Base-by-base conservation (phyloP, 164 flowering plant species). In the Vitis cinerea region DNA sequence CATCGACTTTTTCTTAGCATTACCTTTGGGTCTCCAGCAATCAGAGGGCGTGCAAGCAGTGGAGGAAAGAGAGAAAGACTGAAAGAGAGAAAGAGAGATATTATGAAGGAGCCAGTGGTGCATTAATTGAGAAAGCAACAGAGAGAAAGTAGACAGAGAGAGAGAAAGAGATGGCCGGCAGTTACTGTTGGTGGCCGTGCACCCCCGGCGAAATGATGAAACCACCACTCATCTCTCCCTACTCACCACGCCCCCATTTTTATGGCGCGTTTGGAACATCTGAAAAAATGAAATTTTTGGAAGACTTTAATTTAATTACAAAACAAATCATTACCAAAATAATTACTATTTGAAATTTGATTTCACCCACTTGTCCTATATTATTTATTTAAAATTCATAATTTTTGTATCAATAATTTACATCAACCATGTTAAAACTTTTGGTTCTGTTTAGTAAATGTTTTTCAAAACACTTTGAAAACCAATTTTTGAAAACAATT, bases 81-180 rank as follows among this genome's bases (percentile, higher is more conserved):
- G 29, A 56, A 31, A 31, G 27, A 9, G 54, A 0, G 3, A 52
- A n/a, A 17, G 60, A 11, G 48, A 16, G 68, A 50, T 16, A 23
- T 23, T 23, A 23, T 23, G 27, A 23, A 23, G 27, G 27, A 44
- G 63, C 66, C 9, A 47, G 57, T 60, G 64, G 49, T 68, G 71
- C 72, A 78, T 70, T 78, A 53, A 74, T 63, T 70, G 75, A 67
- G 51, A 74, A 70, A 63, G 77, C 80, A 73, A 50, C 27, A 7
- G 2, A 44, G 73, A 60, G 37, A 59, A 23, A 48, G 62, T 23
- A 59, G 19, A 37, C 7, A 19, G 27, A 50, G 68, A 63, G 29
- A 58, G 68, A 48, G 63, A 48, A 48, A 31, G 47, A 14, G 49
- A 9, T 69, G 19, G 59, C 47, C 50, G 54, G 64, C 17, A 54